Base-by-base conservation (phyloP, 2,329 filamentous ascomycete genomes). In the Colletotrichum agaves region DNA sequence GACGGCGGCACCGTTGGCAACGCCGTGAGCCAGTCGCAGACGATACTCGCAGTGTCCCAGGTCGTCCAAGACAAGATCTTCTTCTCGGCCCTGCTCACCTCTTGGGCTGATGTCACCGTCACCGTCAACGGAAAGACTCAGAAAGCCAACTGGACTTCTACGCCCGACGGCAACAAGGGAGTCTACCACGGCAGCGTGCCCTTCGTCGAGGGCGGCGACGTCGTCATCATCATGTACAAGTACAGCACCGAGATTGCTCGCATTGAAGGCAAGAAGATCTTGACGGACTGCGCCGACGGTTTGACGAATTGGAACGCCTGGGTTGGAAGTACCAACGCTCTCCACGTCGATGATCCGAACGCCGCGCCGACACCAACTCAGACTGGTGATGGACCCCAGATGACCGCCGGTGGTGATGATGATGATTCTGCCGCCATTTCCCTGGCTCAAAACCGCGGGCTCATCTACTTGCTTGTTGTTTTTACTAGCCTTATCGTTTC, bases 141-240 rank as follows among this genome's bases (percentile, higher is more conserved):
- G 33, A 55, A 71, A 60, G 74, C 74, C 21, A 46, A 44, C 35
- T 69, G 66, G 66, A 67, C 49, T 1, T 37, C 61, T 12, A 21
- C 15, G 3, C 62, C 66, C 7, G 50, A 56, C 2, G 31, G 21
- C n/a, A 73, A 67, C 2, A 64, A 71, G 41, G 77, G 77, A 0
- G 66, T 78, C 19, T 78, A 77, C 63, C 74, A 77, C 19, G 76
- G 76, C 33, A 77, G 71, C 53, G 67, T 73, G 11, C 60, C 69
- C 1, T 73, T 74, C 37, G 61, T 72, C 5, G 73, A 71, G 35
- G 71, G 69, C 6, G 69, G 76, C 55, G 76, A 78, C 59, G 76
- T 74, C 44, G 75, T 77, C 1, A 78, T 79, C 15, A 71, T 81
- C 7, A 73, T 83, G 31, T 73, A 72, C 17, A 72, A 37, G 62